Evolutionary conservation across 441 rosid species (phyloP), one percentile per base, ranked within the genome.

Genomic region (Metrosideros polymorpha): DNA sequence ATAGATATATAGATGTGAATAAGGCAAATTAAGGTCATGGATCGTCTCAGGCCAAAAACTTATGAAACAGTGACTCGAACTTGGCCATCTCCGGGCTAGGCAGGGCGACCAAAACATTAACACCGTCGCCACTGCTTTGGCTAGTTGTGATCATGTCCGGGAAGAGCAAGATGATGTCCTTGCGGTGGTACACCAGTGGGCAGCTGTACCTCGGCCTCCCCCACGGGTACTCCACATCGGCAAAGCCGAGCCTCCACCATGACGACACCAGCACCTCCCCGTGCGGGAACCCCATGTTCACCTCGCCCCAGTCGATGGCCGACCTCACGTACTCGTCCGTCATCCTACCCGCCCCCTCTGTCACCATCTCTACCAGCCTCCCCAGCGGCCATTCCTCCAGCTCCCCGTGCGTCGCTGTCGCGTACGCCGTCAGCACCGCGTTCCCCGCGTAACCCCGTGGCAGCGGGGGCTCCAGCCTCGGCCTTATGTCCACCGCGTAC

Each of bases 201-300:
- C 97, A 94, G 43, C 96, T 91, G 85, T 95, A 96, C 89, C 86
- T 91, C 0, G 99, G 96, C 85, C 76, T 90, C 5, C 98, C 99
- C 99, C 99, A 95, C 12, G 98, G 99, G 88, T 93, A 96, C 55
- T 91, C 94, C 88, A 95, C 97, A 8, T 94, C 93, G 3, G 92
- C 90, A 82, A 96, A 95, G 84, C 98, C 99, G 3, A 96, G 91
- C 86, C 89, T 93, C 98, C 98, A 94, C 98, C 99, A 95, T 0
- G 97, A 95, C 13, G 98, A 94, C 83, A 95, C 89, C 91, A 94
- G 87, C 56, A 93, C 87, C 86, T 96, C 97, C 14, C 99, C 99
- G 52, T 92, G 85, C 0, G 99, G 98, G 83, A 91, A 93, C 54
- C 98, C 98, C 85, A 88, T 90, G 88, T 94, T 52, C 1, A 92